Base-by-base conservation (phyloP, 352 stramenopile species). In the Phytophthora kernoviae region DNA sequence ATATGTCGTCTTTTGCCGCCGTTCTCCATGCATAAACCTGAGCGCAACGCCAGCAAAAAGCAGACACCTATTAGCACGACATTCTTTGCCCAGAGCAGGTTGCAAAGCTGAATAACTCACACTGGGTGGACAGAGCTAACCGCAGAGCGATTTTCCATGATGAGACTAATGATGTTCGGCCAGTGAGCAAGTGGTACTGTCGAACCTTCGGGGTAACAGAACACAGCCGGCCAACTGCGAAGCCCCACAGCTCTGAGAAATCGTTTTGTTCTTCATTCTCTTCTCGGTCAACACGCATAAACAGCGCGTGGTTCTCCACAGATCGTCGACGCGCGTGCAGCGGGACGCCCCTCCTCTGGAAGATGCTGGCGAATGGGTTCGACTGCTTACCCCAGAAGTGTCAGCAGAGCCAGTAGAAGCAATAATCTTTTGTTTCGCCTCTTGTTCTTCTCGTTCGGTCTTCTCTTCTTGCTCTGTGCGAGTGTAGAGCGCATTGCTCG, bases 151-250 rank as follows among this genome's bases (percentile, higher is more conserved):
- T 87, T 91, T 68, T 96, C 85, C 86, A 91, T 90, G 50, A 96
- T 90, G 21, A 96, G 72, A 58, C 84, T 94, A 46, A 96, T 70
- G 14, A 96, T 77, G 43, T 96, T 96, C 2, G 87, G 87, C 85
- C 85, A 96, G 60, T 96, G 87, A 54, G 86, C 62, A 42, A 88
- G 58, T 18, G 82, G 81, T 2, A 73, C 64, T 45, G 58, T 42
- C 10, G 87, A 75, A 15, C 67, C 56, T 54, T 81, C 77, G 11
- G 87, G 87, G 46, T 92, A 96, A 53, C 79, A 91, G 48, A 94
- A 94, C 9, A 96, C 79, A 21, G 85, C 84, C 12, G 87, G 86
- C 81, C 81, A 94, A 20, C 77, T 80, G n/a, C 83, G 68, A 40
- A 94, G 63, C 0, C 85, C 83, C 84, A 94, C 2, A 93, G 75